Evolutionary conservation across 257 asterid genomes (phyloP).

Genomic region (Ophiorrhiza pumila): DNA sequence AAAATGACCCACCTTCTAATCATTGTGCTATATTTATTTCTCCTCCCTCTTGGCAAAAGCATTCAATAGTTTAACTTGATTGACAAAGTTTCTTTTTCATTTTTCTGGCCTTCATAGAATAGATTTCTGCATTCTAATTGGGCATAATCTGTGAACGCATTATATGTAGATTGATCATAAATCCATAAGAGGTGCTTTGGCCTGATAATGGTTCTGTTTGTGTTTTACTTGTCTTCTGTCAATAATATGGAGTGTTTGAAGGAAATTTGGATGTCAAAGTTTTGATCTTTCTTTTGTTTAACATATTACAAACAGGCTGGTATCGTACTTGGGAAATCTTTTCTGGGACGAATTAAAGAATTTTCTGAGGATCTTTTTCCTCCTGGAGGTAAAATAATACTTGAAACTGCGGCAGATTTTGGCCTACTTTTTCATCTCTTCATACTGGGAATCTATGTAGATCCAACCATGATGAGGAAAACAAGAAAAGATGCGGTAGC

Average conservation of each 20-base stretch:
- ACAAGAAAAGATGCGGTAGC: conserved; percentile 30
- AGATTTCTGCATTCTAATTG: too few relatives aligned
- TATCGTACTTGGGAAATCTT: conserved; percentile 44
- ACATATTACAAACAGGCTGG: conserved; percentile 44
- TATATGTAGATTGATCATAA: neutral
- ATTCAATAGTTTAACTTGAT: neutral
- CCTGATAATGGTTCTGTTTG: neutral
- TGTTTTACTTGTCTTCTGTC: neutral
- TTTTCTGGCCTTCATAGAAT: neutral
- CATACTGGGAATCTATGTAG: conserved; percentile 47
- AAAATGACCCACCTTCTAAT: too few relatives aligned
- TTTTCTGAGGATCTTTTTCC: conserved; percentile 33
- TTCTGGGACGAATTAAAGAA: conserved; percentile 17
- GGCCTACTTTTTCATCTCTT: conserved; percentile 59
- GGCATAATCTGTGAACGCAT: neutral
- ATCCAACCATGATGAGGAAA: conserved; percentile 32
- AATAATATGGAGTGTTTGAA: neutral
- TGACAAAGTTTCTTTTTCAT: neutral
- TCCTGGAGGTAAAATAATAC: conserved; percentile 33
- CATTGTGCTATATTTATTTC: too few relatives aligned
- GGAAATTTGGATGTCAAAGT: neutral
- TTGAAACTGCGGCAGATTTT: conserved; percentile 46
- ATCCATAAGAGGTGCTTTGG: neutral
- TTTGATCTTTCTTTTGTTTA: neutral
- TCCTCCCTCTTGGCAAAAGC: neutral